These are phyloP conservation scores for Tricladium varicosporioides DNA, from an alignment of 2,329 filamentous ascomycete genomes.

Conservation along the genomic window DNA sequence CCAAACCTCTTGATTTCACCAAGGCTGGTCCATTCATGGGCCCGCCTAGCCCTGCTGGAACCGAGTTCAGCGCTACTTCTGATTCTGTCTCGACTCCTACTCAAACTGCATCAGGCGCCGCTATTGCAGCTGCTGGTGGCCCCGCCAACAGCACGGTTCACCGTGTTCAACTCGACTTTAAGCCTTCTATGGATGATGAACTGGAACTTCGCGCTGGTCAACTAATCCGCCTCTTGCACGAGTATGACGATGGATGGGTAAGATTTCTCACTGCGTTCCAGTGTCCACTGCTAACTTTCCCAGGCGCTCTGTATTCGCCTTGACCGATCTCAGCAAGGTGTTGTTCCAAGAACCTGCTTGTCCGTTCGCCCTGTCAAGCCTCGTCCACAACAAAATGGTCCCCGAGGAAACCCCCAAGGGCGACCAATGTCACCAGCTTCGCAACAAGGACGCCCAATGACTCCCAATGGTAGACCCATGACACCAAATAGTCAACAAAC, in stretches of 20 bases:
- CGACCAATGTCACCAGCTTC: constrained; percentile 21
- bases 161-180: constrained; percentile 92
- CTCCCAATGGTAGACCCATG: constrained; percentile 18
- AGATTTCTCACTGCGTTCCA: constrained; percentile 35
- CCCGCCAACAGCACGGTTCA: constrained; percentile 68
- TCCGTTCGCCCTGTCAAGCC: constrained; percentile 80
- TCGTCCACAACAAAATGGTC: constrained; percentile 32
- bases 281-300: constrained; percentile 31
- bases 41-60: constrained; percentile 60
- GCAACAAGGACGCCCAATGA: constrained; percentile 18
- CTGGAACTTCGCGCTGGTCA: constrained; percentile 78
- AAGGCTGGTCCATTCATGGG: constrained; percentile 36
- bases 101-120: constrained; percentile 50
- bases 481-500: constrained; percentile 22
- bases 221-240: constrained; percentile 84
- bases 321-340: constrained; percentile 88
- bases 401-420: constrained; percentile 24
- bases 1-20: constrained; percentile 52
- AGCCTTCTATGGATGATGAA: constrained; percentile 89
- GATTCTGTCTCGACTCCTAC: constrained; percentile 46
- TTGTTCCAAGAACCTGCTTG: constrained; percentile 88
- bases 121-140: constrained; percentile 61
- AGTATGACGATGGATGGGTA: constrained; percentile 99
- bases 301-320: constrained; percentile 88
- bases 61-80: constrained; percentile 60